phyloP scores from a whole-genome alignment of 225 moss, liverwort and hornwort species.

The Climacium dendroides region DNA sequence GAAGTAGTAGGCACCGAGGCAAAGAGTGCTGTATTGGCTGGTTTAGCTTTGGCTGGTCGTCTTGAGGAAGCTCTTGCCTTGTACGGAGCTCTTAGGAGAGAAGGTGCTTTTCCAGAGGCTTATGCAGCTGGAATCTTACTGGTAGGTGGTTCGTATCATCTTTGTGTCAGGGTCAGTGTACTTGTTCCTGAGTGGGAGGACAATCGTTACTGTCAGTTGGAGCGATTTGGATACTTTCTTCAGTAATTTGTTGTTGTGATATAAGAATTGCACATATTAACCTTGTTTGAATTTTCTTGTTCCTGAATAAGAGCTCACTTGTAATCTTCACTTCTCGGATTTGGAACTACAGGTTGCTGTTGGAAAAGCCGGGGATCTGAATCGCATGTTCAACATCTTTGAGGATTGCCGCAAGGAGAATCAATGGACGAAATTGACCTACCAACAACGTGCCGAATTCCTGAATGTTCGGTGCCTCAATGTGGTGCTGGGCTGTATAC shows the following conservation, averaged over 20 bases:
- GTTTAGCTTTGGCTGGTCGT: constrained; percentile 54
- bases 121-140: constrained; percentile 45
- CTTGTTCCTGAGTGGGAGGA: neutral
- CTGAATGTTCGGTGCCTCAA: constrained; percentile 54
- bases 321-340: neutral
- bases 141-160: constrained; percentile 7
- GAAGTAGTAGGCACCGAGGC: constrained; percentile 32
- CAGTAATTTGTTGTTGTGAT: neutral
- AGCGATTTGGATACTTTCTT: neutral
- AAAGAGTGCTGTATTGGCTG: constrained; percentile 51
- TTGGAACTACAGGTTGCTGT: constrained; percentile 34
- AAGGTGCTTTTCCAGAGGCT: constrained; percentile 40
- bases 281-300: neutral
- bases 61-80: constrained; percentile 50
- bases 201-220: neutral
- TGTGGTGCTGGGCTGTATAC: constrained; percentile 46
- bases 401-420: constrained; percentile 39
- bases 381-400: constrained; percentile 55
- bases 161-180: neutral
- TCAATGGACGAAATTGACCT: constrained; percentile 24
- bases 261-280: neutral
- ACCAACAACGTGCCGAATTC: constrained; percentile 36
- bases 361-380: constrained; percentile 53
- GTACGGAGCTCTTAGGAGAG: constrained; percentile 35
- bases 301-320: neutral